Evolutionary conservation across 345 rosid species (phyloP).

Genomic region (Stellera chamaejasme): DNA sequence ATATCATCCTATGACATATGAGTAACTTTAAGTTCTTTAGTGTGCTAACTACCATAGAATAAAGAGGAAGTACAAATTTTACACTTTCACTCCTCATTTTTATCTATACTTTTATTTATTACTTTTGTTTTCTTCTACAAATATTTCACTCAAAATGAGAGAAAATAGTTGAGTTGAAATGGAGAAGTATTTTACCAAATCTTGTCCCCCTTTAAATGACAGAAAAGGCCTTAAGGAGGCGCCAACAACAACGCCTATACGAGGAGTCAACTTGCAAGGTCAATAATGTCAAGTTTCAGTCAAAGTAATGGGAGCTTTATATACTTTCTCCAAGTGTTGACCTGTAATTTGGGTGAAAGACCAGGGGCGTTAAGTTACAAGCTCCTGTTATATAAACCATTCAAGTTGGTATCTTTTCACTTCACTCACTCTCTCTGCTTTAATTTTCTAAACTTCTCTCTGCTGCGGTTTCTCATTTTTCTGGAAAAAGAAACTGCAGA

Average conservation of each 20-base stretch:
- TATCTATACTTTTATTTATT: no score
- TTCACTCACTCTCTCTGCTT: no score
- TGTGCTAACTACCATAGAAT: background rate
- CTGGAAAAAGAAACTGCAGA: no score
- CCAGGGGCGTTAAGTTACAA: background rate
- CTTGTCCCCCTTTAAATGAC: constrained; percentile 8
- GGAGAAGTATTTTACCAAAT: constrained; percentile 7
- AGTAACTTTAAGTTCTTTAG: no score
- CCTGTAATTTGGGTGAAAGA: background rate
- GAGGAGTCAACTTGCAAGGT: constrained; percentile 7
- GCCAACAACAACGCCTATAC: constrained; percentile 32
- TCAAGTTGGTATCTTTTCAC: background rate
- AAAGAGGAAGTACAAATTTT: constrained; percentile 3
- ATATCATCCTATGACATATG: no score
- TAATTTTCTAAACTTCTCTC: no score
- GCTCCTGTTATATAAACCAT: background rate
- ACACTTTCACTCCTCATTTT: no score
- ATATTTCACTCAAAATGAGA: no score
- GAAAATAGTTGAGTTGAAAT: no score
- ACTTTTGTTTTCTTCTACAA: no score
- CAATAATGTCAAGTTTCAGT: constrained; percentile 23
- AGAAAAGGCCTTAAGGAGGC: constrained; percentile 43
- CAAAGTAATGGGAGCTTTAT: background rate
- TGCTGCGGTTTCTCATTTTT: no score
- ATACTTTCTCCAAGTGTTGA: background rate